A percentile compares a stretch with the other conserved stretches of the same genome.
phyloP scores from a whole-genome alignment of 208 protist species.

The Borovskyia barvae region DNA sequence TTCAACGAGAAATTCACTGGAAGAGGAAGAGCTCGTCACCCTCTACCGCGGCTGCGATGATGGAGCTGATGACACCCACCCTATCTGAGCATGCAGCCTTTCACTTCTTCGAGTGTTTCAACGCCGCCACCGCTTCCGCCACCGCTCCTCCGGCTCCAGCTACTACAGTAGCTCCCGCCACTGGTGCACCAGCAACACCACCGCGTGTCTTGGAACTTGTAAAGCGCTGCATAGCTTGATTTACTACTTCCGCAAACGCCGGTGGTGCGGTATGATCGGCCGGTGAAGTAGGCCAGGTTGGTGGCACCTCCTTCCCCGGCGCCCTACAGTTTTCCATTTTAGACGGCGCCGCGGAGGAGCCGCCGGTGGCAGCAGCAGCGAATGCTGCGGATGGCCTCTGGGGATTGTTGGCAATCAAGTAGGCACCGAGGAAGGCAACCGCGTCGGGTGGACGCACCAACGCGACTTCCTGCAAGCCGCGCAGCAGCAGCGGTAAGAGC shows the following conservation, averaged over 20 bases:
- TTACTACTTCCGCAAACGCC: constrained; percentile 18
- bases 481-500: constrained; percentile 72
- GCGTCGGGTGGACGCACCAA: constrained; percentile 64
- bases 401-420: constrained; percentile 83
- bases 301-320: not conserved
- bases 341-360: no score
- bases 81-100: no score
- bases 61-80: no score
- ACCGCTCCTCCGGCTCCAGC: no score
- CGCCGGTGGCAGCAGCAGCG: not conserved
- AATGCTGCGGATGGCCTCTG: constrained; percentile 30
- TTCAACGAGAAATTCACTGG: no score
- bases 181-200: no score
- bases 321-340: no score
- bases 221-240: constrained; percentile 14
- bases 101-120: no score
- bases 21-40: no score
- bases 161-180: no score
- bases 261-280: constrained; percentile 1
- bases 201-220: not conserved
- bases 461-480: constrained; percentile 73
- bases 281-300: not conserved
- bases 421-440: constrained; percentile 81
- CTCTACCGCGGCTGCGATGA: no score
- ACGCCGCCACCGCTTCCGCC: no score